Percentiles rank a stretch among this genome's conserved stretches.
These are phyloP conservation scores for Podosphaera xanthii DNA, from an alignment of 2,329 filamentous ascomycete species.

Conservation along the genomic window DNA sequence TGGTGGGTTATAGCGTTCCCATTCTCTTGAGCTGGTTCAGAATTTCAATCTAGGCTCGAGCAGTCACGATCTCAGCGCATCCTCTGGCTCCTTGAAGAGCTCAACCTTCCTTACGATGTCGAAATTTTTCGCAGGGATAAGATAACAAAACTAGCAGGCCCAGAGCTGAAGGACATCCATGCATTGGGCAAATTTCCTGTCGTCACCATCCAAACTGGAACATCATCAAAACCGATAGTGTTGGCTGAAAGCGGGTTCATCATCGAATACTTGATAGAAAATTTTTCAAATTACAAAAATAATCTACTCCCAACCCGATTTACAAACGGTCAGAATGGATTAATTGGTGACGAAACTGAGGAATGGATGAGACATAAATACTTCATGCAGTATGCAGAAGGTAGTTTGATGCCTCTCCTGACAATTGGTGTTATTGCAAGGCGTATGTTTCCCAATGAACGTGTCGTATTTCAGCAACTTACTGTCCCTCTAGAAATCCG, in stretches of 20 bases:
- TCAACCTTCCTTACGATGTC: constrained; percentile 54
- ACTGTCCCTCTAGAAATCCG: constrained; percentile 28
- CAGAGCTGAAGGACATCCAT: constrained; percentile 55
- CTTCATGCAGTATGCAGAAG: constrained; percentile 67
- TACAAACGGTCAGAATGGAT: constrained; percentile 32
- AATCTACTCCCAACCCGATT: constrained; percentile 29
- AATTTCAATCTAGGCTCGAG: constrained; percentile 10
- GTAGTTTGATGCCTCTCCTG: constrained; percentile 53
- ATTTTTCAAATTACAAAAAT: constrained; percentile 24
- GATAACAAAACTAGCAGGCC: constrained; percentile 43
- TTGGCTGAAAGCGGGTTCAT: constrained; percentile 69
- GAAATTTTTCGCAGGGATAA: constrained; percentile 51
- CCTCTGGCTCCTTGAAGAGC: constrained; percentile 47
- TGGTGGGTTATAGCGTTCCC: constrained; percentile 20
- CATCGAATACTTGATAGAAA: constrained; percentile 57
- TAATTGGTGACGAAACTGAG: constrained; percentile 36
- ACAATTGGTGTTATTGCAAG: constrained; percentile 38
- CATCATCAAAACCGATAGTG: constrained; percentile 25
- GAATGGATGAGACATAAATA: constrained; percentile 38
- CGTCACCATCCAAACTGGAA: constrained; percentile 33
- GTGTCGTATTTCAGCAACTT: not conserved
- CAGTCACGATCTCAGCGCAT: constrained; percentile 33
- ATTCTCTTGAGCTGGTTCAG: too few species aligned
- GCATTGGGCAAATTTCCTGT: constrained; percentile 74
- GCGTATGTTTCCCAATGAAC: constrained; percentile 17